Conservation (phyloP, 202 grass and related monocot species). For the Elaeis oleifera region DNA sequence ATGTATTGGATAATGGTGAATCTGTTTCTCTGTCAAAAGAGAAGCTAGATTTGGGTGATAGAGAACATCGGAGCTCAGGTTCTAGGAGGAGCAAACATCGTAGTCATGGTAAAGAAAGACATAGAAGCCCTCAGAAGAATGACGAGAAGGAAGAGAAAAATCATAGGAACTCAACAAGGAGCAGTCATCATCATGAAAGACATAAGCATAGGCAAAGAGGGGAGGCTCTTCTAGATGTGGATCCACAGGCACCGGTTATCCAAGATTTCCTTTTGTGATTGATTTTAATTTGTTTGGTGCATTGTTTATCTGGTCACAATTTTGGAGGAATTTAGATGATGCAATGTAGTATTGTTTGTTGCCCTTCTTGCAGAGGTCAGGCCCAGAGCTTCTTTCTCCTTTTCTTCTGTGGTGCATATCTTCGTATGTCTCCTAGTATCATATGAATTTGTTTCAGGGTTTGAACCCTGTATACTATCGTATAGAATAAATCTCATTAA, state of each 20-base stretch:
- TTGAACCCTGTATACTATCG: too few relatives aligned
- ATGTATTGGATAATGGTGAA: constrained; percentile 18
- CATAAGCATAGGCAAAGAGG: constrained; percentile 56
- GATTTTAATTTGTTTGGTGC: background rate
- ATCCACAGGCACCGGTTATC: constrained; percentile 52
- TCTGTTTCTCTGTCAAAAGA: constrained; percentile 30
- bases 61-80: constrained; percentile 29
- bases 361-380: too few relatives aligned
- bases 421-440: too few relatives aligned
- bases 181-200: constrained; percentile 43
- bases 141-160: constrained; percentile 37
- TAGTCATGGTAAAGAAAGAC: constrained; percentile 38
- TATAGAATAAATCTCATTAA: too few relatives aligned
- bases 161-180: constrained; percentile 22
- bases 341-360: too few relatives aligned
- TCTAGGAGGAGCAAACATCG: constrained; percentile 37
- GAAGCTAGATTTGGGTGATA: constrained; percentile 18
- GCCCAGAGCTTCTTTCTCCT: too few relatives aligned
- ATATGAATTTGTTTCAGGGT: too few relatives aligned
- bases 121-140: constrained; percentile 37
- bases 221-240: constrained; percentile 21
- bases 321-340: too few relatives aligned
- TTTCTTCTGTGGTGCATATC: too few relatives aligned
- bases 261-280: constrained; percentile 92
- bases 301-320: too few relatives aligned